Evolutionary conservation across 1,284 basidiomycete genomes (phyloP).

Genomic region (Ceratobasidium theobromae): DNA sequence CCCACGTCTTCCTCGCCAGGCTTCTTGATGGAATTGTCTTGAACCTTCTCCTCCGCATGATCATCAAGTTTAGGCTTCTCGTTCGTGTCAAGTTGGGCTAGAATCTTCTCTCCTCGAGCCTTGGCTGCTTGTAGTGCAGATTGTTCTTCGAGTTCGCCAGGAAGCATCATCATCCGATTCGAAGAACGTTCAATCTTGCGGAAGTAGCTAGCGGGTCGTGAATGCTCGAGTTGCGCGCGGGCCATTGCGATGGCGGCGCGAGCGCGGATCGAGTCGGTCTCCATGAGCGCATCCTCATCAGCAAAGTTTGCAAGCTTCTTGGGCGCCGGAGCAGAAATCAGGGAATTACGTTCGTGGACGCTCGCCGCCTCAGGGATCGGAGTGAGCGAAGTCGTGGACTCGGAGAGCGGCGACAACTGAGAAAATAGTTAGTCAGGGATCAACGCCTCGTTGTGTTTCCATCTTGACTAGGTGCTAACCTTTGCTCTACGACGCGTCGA

Average conservation of each 20-base stretch:
- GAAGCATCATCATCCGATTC: slow-evolving; percentile 25
- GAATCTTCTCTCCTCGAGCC: background rate
- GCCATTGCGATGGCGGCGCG: slow-evolving; percentile 14
- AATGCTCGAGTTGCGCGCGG: slow-evolving; percentile 21
- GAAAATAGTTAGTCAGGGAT: background rate
- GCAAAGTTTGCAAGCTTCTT: background rate
- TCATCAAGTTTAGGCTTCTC: background rate
- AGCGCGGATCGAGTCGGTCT: slow-evolving; percentile 20
- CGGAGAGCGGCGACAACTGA: background rate
- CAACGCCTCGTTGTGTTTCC: background rate
- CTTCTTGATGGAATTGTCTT: background rate
- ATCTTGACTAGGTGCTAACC: background rate
- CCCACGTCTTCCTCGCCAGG: background rate
- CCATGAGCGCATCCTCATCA: slow-evolving; percentile 18
- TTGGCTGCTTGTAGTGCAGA: background rate
- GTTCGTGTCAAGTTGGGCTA: background rate
- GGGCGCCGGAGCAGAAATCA: background rate
- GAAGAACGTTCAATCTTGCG: slow-evolving; percentile 16
- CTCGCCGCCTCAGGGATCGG: slow-evolving; percentile 5
- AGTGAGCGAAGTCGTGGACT: background rate
- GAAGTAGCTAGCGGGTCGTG: slow-evolving; percentile 13
- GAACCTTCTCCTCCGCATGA: background rate
- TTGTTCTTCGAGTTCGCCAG: slow-evolving; percentile 15
- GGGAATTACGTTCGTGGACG: background rate
- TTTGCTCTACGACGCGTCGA: background rate